Conservation (phyloP, 2,329 filamentous ascomycete species). For the Penicillium hordei region DNA sequence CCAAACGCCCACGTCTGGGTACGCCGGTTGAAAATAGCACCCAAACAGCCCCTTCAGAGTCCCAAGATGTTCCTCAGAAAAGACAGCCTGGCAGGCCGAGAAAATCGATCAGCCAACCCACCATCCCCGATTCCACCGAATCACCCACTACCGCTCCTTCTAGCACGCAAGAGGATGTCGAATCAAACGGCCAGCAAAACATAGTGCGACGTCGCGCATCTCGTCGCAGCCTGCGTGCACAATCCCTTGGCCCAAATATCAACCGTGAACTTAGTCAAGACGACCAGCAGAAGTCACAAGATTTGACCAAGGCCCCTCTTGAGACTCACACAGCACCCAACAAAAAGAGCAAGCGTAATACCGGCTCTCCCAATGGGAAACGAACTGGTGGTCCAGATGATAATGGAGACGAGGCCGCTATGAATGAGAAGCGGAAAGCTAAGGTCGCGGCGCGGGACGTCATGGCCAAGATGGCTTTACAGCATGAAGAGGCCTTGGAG, state of each 20-base stretch:
- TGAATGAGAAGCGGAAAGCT: slow-evolving; percentile 33
- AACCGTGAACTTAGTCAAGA: neutral
- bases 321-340: neutral
- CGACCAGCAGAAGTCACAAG: neutral
- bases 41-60: slow-evolving; percentile 3
- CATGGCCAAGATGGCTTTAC: slow-evolving; percentile 39
- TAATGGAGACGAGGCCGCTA: slow-evolving; percentile 7
- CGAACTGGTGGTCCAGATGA: slow-evolving; percentile 1
- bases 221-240: slow-evolving; percentile 18
- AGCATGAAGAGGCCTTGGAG: slow-evolving; percentile 43
- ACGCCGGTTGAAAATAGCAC: slow-evolving; percentile 6
- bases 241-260: slow-evolving; percentile 6
- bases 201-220: slow-evolving; percentile 9
- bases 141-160: slow-evolving; percentile 16
- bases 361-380: neutral
- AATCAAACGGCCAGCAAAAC: neutral
- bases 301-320: no score
- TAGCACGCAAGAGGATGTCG: slow-evolving; percentile 5
- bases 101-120: slow-evolving; percentile 27
- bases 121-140: slow-evolving; percentile 13
- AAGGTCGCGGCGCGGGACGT: slow-evolving; percentile 37
- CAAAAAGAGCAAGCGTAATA: slow-evolving; percentile 7
- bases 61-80: slow-evolving; percentile 13
- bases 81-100: slow-evolving; percentile 28
- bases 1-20: slow-evolving; percentile 35